Conservation (phyloP, 2,329 filamentous ascomycete genomes). For the Malbranchea zuffiana region DNA sequence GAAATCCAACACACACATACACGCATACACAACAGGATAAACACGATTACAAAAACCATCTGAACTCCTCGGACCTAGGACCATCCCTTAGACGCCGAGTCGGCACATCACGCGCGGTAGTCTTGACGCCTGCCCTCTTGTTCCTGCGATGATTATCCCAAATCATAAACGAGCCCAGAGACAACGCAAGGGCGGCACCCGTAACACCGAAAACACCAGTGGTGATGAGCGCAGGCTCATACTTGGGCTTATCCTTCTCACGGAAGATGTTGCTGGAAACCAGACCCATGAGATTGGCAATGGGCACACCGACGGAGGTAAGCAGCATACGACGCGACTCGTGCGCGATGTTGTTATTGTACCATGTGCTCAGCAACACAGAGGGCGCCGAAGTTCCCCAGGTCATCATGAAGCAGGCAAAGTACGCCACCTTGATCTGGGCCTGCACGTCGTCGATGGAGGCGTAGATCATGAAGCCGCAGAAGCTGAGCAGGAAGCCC, state of each 20-base stretch:
- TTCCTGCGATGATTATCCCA: slow-evolving; percentile 54
- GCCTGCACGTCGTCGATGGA: slow-evolving; percentile 52
- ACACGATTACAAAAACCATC: slow-evolving; percentile 45
- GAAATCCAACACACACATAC: background rate
- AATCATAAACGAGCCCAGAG: slow-evolving; percentile 54
- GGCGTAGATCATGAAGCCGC: slow-evolving; percentile 69
- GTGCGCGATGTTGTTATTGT: slow-evolving; percentile 74
- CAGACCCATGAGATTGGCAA: slow-evolving; percentile 67
- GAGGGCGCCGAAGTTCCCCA: slow-evolving; percentile 68
- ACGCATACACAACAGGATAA: background rate
- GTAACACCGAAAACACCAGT: slow-evolving; percentile 53
- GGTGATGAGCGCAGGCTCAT: slow-evolving; percentile 54
- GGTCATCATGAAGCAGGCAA: slow-evolving; percentile 70
- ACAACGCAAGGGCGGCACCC: slow-evolving; percentile 45
- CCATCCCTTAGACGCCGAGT: slow-evolving; percentile 48
- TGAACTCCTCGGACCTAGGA: slow-evolving; percentile 43
- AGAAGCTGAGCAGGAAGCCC: slow-evolving; percentile 63
- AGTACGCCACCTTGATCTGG: slow-evolving; percentile 56
- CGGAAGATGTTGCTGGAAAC: slow-evolving; percentile 59
- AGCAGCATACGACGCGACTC: slow-evolving; percentile 60
- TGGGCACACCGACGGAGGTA: slow-evolving; percentile 60
- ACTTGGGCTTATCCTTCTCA: slow-evolving; percentile 53
- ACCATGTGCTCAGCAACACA: slow-evolving; percentile 59
- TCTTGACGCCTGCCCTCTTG: slow-evolving; percentile 42
- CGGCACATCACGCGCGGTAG: slow-evolving; percentile 47